Base-by-base conservation (phyloP, 768 basidiomycete genomes). In the Coprinopsis sp. region DNA sequence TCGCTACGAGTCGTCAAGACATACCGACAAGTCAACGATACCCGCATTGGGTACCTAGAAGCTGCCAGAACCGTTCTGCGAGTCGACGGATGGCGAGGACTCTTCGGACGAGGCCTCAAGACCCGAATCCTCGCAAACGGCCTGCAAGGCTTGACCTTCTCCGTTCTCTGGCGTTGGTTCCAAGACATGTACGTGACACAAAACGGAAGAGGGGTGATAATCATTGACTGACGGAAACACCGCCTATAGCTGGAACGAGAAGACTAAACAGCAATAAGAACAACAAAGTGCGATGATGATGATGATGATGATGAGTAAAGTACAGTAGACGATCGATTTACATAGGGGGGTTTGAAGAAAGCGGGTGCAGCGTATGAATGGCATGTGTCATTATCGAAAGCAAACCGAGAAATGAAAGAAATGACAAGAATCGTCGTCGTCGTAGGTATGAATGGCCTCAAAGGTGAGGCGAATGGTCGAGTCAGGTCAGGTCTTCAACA, bases 1-100 rank as follows among this genome's bases (percentile, higher is more conserved):
- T 91, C 86, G 4, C 70, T 98, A 1, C 79, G 91, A 16, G 94
- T 98, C 2, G 67, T 98, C 59, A 98, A 97, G 76, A 97, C 95
- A 0, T 97, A 96, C 66, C 72, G 94, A 13, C 95, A 98, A 62
- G 91, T 94, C 25, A 81, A 92, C 59, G 83, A 86, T 50, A 79
- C 79, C 4, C 77, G 80, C 24, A 84, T 98, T 13, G 79, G 84
- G 1, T 98, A 97, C 61, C 46, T 73, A 3, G 79, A 83, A 42
- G 89, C 91, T 1, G 92, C 90, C 0, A 75, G 75, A 38, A 81
- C 78, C 4, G 87, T 98, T 37, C 69, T 96, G 29, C 76, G 75
- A 1, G 65, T 68, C 0, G 93, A 96, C 54, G 94, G 93, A 10
- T 45, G 83, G n/a, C 58, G 60, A 18, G 93, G 91, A 4, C 65